Conservation (phyloP, 306 rosid species). For the Hippophae gyantsensis region DNA sequence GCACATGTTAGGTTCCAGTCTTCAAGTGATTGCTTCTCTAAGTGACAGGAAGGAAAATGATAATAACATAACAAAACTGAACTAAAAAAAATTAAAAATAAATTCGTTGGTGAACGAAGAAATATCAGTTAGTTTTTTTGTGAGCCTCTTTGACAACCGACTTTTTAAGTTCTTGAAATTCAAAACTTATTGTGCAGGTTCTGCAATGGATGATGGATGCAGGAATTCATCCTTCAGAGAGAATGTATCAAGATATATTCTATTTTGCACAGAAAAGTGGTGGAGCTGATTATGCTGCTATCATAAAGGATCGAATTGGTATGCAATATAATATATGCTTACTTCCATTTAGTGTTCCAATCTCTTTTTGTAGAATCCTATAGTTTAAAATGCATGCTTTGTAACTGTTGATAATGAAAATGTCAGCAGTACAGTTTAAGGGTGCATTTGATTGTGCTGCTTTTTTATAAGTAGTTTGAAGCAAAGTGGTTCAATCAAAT, state of each 20-base stretch:
- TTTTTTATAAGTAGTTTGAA: too few relatives aligned
- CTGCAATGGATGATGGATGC: slow-evolving; percentile 91
- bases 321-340: slow-evolving; percentile 17
- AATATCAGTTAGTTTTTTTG: background rate
- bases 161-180: background rate
- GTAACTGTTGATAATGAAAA: too few relatives aligned
- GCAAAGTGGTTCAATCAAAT: too few relatives aligned
- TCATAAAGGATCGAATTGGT: slow-evolving; percentile 71
- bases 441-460: too few relatives aligned
- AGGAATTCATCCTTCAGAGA: slow-evolving; percentile 59
- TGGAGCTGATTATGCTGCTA: slow-evolving; percentile 59
- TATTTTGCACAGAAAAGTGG: slow-evolving; percentile 54
- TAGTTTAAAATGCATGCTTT: background rate
- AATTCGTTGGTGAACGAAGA: too few relatives aligned
- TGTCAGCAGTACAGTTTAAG: too few relatives aligned
- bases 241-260: slow-evolving; percentile 57
- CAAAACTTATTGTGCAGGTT: slow-evolving; percentile 37
- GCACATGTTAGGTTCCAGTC: too few relatives aligned
- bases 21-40: too few relatives aligned
- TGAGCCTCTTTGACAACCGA: background rate
- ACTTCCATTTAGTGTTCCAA: slow-evolving; percentile 5
- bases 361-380: background rate
- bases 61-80: too few relatives aligned
- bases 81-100: too few relatives aligned
- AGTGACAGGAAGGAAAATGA: too few relatives aligned